A percentile compares a stretch with the other conserved stretches of the same genome.
Conservation (phyloP, 1,139 yeast species). For the Pichia sp. region DNA sequence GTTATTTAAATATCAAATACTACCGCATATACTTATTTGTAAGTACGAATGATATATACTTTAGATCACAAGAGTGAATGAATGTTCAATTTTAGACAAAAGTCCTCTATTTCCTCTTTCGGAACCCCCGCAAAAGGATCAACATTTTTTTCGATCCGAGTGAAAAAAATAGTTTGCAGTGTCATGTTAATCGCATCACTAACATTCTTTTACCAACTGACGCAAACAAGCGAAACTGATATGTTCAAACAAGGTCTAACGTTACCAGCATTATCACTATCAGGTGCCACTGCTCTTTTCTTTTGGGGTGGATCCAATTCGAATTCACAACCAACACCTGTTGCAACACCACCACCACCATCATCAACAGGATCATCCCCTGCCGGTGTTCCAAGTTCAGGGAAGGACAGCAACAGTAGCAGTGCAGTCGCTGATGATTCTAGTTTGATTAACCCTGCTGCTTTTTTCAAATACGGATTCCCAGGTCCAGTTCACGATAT, state of each 20-base stretch:
- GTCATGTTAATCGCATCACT: too few relatives aligned
- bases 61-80: too few relatives aligned
- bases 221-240: neutral
- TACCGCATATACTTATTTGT: too few relatives aligned
- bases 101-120: neutral
- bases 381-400: constrained; percentile 10
- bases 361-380: constrained; percentile 12
- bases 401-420: constrained; percentile 3
- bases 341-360: constrained; percentile 15
- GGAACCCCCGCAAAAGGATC: too few relatives aligned
- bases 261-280: constrained; percentile 18
- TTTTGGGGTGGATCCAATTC: constrained; percentile 22
- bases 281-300: constrained; percentile 22
- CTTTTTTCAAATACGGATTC: constrained; percentile 79
- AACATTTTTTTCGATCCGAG: too few relatives aligned
- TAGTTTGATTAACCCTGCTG: constrained; percentile 54
- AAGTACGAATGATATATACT: too few relatives aligned
- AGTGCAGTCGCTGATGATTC: neutral
- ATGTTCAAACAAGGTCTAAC: constrained; percentile 16
- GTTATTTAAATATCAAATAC: too few relatives aligned
- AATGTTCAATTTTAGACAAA: too few relatives aligned
- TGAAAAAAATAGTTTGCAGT: too few relatives aligned
- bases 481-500: constrained; percentile 93
- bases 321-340: constrained; percentile 12
- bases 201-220: neutral